Base-by-base conservation (phyloP, 2,329 filamentous ascomycete genomes). In the Talaromyces islandicus region DNA sequence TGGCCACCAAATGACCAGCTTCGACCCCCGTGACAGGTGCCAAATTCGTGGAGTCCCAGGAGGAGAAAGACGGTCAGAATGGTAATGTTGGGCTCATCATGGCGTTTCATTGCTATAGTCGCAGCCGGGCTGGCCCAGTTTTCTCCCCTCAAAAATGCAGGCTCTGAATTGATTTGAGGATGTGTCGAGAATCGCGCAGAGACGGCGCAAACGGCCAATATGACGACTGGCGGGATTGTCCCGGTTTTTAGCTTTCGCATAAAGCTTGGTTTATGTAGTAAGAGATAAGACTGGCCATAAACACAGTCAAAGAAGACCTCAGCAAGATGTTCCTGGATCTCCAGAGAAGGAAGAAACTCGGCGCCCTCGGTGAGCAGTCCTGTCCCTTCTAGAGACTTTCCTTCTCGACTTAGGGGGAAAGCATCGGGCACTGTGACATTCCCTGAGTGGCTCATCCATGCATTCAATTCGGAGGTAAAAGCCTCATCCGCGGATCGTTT, bases 1-100 rank as follows among this genome's bases (percentile, higher is more conserved):
- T 96, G 92, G 0, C 94, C 94, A 19, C 92, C 92, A 64, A 97
- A 85, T 62, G 95, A 91, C 94, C 94, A 99, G 72, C 92, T 97
- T 65, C 93, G 85, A 14, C 92, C 93, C 60, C 94, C 94, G 72
- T 97, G 93, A 70, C 94, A 97, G 12, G 93, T 97, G 59, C 94
- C 94, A 68, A 97, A 97, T 69, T 97, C 93, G 71, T 99, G 93
- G 41, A 99, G 80, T 3, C 92, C 92, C 17, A 97, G 82, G 19
- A 97, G 85, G 9, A 97, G 75, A 62, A 96, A 88, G 53, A 93
- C 94, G 5, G 92, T 97, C 52, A 99, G 77, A 48, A 97, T 96
- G 2, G 93, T 97, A 64, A 97, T 94, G 71, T 96, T 97, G 0
- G 94, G 93, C 77, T 91, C 91, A 70, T 97, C 94, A 68, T 96